phyloP scores from a whole-genome alignment of 768 basidiomycete genomes.

The Rhizopogon vinicolor region DNA sequence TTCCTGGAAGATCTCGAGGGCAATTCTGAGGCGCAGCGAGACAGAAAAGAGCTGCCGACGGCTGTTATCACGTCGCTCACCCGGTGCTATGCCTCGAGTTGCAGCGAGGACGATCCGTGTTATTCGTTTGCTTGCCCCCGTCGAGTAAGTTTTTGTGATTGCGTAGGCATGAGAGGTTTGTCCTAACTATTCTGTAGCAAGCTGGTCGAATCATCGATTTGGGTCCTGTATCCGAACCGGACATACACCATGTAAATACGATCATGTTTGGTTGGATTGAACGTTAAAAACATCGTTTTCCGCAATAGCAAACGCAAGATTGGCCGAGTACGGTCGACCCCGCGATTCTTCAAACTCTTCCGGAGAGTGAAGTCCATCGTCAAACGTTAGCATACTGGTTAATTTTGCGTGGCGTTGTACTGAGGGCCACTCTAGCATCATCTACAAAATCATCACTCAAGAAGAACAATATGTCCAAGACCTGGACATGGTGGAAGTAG shows the following conservation, averaged over 20 bases:
- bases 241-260: slow-evolving; percentile 24
- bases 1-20: slow-evolving; percentile 83
- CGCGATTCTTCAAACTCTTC: slow-evolving; percentile 48
- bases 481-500: slow-evolving; percentile 75
- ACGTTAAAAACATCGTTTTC: neutral
- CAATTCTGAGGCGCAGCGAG: slow-evolving; percentile 51
- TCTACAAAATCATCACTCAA: slow-evolving; percentile 82
- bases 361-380: slow-evolving; percentile 74
- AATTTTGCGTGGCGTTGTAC: neutral
- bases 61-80: too few relatives aligned
- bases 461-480: slow-evolving; percentile 91
- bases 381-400: slow-evolving; percentile 49
- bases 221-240: slow-evolving; percentile 18
- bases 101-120: slow-evolving; percentile 74
- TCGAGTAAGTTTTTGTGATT: slow-evolving; percentile 37
- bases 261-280: slow-evolving; percentile 6
- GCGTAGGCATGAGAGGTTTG: neutral
- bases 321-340: slow-evolving; percentile 53
- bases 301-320: slow-evolving; percentile 30
- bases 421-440: slow-evolving; percentile 39
- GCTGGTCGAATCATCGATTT: slow-evolving; percentile 17
- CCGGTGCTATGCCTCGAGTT: slow-evolving; percentile 85
- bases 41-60: slow-evolving; percentile 75
- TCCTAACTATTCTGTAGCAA: slow-evolving; percentile 10
- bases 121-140: slow-evolving; percentile 84